phyloP scores from a whole-genome alignment of 768 basidiomycete species.

The Pisolithus microcarpus region DNA sequence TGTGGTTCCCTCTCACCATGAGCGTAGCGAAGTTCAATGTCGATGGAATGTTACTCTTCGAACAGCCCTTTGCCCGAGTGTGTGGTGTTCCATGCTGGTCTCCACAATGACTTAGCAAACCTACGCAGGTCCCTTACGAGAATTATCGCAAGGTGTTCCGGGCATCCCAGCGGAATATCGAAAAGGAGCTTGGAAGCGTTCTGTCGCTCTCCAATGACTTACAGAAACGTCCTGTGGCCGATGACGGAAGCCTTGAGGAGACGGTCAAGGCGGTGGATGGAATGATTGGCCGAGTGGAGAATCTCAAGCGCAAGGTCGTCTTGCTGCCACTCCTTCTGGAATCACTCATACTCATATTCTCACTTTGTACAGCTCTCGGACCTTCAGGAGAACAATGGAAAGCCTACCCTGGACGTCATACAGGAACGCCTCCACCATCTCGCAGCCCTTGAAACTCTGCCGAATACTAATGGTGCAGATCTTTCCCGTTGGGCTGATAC shows the following conservation, averaged over 20 bases:
- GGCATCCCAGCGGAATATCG: conserved; percentile 71
- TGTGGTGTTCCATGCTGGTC: conserved; percentile 1
- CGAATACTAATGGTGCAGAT: conserved; percentile 44
- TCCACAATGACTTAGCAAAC: conserved; percentile 7
- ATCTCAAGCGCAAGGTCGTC: conserved; percentile 81
- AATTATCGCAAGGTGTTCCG: conserved; percentile 86
- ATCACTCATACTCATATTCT: conserved; percentile 11
- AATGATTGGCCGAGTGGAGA: conserved; percentile 72
- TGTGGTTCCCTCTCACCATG: conserved; percentile 14
- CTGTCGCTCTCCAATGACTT: conserved; percentile 55
- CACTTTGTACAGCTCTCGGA: conserved; percentile 37
- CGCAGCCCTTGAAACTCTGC: conserved; percentile 52
- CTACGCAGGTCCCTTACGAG: conserved; percentile 77
- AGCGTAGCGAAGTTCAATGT: conserved; percentile 48
- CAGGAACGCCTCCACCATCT: conserved; percentile 70
- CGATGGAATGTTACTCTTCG: conserved; percentile 74
- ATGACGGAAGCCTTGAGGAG: conserved; percentile 40
- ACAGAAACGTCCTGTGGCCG: conserved; percentile 35
- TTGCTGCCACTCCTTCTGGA: conserved; percentile 5
- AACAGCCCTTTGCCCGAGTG: conserved; percentile 77
- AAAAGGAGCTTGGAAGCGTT: conserved; percentile 64
- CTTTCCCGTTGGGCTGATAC: conserved; percentile 74
- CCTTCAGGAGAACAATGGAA: conserved; percentile 38
- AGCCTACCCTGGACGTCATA: conserved; percentile 64
- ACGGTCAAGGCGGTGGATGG: conserved; percentile 56